A percentile compares a stretch with the other conserved stretches of the same genome.
Evolutionary conservation across 2,329 filamentous ascomycete genomes (phyloP).

Genomic region (Talaromyces sp.): DNA sequence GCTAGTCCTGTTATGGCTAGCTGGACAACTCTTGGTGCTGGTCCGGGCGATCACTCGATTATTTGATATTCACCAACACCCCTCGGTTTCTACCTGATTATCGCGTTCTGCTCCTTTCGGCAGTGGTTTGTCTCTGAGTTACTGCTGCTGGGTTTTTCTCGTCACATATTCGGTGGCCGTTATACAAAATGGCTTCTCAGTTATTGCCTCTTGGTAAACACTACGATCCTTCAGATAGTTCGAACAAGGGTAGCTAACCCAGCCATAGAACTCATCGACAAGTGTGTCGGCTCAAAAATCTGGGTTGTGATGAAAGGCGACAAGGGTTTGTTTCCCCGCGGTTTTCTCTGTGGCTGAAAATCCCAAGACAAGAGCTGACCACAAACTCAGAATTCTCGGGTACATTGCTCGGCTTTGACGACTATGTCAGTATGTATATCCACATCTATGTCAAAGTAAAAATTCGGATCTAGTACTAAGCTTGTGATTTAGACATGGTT

Average conservation of each 20-base stretch:
- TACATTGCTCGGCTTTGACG: conserved; percentile 90
- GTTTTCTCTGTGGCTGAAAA: not conserved
- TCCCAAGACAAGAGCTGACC: not conserved
- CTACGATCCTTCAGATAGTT: not conserved
- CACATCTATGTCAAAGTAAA: not conserved
- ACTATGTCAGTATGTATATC: conserved; percentile 91
- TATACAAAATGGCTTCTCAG: conserved; percentile 61
- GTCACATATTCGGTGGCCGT: not conserved
- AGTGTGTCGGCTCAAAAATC: conserved; percentile 94
- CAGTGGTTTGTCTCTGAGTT: not conserved
- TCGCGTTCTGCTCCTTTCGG: not conserved
- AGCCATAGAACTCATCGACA: conserved; percentile 84
- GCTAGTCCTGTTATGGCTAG: conserved; percentile 9
- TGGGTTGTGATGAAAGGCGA: conserved; percentile 99
- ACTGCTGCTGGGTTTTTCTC: not conserved
- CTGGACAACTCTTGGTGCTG: not conserved
- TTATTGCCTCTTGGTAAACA: conserved; percentile 63
- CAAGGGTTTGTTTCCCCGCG: conserved; percentile 61
- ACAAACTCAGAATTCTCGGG: conserved; percentile 76
- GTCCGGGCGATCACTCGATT: not conserved
- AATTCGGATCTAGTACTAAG: not conserved
- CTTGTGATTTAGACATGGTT: conserved; percentile 75
- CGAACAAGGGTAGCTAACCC: not conserved
- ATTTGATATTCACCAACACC: not conserved
- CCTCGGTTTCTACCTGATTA: not conserved